These are phyloP conservation scores for Candida coquimbonensis DNA, from an alignment of 805 yeast species.

Conservation along the genomic window DNA sequence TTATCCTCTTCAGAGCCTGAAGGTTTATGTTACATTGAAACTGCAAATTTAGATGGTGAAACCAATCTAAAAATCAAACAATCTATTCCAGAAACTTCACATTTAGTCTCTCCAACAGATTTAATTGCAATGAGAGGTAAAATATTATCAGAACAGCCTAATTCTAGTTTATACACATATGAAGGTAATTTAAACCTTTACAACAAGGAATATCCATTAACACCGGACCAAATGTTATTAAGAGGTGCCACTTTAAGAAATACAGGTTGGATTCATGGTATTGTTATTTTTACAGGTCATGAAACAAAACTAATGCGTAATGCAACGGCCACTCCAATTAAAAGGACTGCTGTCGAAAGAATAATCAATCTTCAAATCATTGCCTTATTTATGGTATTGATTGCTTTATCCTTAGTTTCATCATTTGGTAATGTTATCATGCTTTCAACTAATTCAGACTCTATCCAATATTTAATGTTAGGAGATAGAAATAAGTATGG, in stretches of 20 bases:
- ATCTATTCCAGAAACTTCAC: slow-evolving; percentile 70
- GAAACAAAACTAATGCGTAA: slow-evolving; percentile 97
- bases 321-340: slow-evolving; percentile 98
- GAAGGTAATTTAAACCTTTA: slow-evolving; percentile 73
- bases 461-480: slow-evolving; percentile 58
- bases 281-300: slow-evolving; percentile 94
- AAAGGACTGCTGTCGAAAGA: slow-evolving; percentile 93
- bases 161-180: slow-evolving; percentile 87
- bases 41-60: slow-evolving; percentile 97
- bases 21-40: slow-evolving; percentile 94
- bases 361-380: slow-evolving; percentile 89
- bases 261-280: slow-evolving; percentile 92
- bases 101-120: slow-evolving; percentile 58
- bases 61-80: slow-evolving; percentile 95
- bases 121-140: slow-evolving; percentile 48
- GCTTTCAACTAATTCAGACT: slow-evolving; percentile 42
- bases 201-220: slow-evolving; percentile 56
- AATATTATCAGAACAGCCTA: slow-evolving; percentile 84
- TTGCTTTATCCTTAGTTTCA: slow-evolving; percentile 70
- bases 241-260: slow-evolving; percentile 95
- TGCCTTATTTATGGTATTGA: slow-evolving; percentile 75
- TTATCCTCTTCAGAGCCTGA: slow-evolving; percentile 95
- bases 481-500: slow-evolving; percentile 61
- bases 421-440: slow-evolving; percentile 83
- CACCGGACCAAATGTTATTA: slow-evolving; percentile 85